A percentile compares a stretch with the other conserved stretches of the same genome.
Evolutionary conservation across 352 stramenopile species (phyloP).

Genomic region (Elongisporangium undulatum): DNA sequence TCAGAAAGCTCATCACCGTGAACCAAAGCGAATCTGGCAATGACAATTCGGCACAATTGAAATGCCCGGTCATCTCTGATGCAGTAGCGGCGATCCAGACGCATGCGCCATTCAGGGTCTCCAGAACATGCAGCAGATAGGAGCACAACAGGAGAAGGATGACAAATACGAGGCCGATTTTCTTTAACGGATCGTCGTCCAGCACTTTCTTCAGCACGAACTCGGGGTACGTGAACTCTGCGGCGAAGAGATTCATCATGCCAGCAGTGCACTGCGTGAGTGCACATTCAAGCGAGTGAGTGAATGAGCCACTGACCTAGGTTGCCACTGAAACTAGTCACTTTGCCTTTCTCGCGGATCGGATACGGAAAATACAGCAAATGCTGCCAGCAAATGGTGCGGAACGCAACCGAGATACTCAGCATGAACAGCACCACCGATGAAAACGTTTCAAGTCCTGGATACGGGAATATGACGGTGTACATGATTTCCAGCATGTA

Average conservation of each 20-base stretch:
- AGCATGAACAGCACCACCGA: constrained; percentile 35
- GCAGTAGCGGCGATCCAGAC: constrained; percentile 9
- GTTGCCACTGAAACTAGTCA: constrained; percentile 53
- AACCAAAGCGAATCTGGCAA: constrained; percentile 41
- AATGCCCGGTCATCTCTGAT: neutral
- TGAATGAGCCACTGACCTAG: constrained; percentile 22
- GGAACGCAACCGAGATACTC: constrained; percentile 32
- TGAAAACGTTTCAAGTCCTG: constrained; percentile 30
- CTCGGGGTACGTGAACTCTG: constrained; percentile 61
- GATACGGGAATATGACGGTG: constrained; percentile 43
- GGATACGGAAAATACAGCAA: constrained; percentile 64
- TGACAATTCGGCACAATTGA: constrained; percentile 26
- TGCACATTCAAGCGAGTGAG: no score
- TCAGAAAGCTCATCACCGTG: constrained; percentile 38
- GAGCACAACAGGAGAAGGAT: constrained; percentile 23
- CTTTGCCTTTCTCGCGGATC: constrained; percentile 64
- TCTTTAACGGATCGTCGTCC: constrained; percentile 43
- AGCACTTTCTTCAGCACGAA: constrained; percentile 78
- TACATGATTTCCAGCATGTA: constrained; percentile 35
- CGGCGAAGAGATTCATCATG: neutral
- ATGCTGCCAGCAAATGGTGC: constrained; percentile 45
- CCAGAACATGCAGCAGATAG: constrained; percentile 40
- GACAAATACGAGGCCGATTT: constrained; percentile 23
- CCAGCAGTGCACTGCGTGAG: no score
- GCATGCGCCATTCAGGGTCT: constrained; percentile 45